Percentiles rank a stretch among this genome's conserved stretches.
phyloP scores from a whole-genome alignment of 2,329 filamentous ascomycete species.

The Aspergillus sp. region DNA sequence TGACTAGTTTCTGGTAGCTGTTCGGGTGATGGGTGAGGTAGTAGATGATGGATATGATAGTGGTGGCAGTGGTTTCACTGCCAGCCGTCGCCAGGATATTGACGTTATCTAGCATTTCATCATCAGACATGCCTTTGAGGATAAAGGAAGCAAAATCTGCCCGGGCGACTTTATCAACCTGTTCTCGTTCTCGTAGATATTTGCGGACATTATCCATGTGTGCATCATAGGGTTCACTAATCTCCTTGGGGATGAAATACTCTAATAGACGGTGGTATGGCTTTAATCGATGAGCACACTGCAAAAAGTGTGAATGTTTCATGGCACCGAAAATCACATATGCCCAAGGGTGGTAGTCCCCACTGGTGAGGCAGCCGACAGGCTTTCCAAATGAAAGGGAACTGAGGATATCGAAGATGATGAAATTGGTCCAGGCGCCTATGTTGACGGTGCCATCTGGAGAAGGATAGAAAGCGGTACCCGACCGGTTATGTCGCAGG shows the following conservation, averaged over 20 bases:
- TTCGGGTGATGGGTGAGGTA: constrained; percentile 12
- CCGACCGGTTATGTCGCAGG: constrained; percentile 1
- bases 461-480: constrained; percentile 1
- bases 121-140: neutral
- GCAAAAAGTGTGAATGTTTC: constrained; percentile 5
- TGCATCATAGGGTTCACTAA: neutral
- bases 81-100: constrained; percentile 1
- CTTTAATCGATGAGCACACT: constrained; percentile 5
- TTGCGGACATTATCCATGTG: neutral
- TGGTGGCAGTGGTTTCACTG: constrained; percentile 12
- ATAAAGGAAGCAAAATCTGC: no score
- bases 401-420: constrained; percentile 19
- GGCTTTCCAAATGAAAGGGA: constrained; percentile 18
- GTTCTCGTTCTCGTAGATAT: neutral
- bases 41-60: constrained; percentile 14
- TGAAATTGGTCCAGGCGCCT: constrained; percentile 16
- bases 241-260: neutral
- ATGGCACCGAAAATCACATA: constrained; percentile 8
- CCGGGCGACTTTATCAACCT: neutral
- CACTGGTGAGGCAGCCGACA: constrained; percentile 11
- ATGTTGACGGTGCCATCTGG: constrained; percentile 10
- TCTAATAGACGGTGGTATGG: constrained; percentile 1
- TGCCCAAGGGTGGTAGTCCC: constrained; percentile 22
- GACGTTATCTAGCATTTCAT: neutral
- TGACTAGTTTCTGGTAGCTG: neutral